phyloP scores from a whole-genome alignment of 441 rosid species.

The Hypseocharis bilobata region DNA sequence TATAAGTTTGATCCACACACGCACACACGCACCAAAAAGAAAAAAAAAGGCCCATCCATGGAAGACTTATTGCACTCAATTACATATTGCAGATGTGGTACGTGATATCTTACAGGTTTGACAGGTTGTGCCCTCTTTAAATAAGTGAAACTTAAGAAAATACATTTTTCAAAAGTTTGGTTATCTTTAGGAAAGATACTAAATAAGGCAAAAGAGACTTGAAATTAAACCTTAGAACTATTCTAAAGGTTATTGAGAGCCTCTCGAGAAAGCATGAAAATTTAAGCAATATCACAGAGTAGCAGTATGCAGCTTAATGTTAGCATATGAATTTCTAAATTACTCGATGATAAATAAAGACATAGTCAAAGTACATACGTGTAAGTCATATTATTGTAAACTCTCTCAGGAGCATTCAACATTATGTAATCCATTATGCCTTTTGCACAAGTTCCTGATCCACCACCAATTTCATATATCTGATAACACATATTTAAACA shows the following conservation, averaged over 20 bases:
- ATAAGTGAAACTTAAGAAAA: neutral
- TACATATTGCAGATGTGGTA: neutral
- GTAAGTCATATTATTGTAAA: conserved; percentile 80
- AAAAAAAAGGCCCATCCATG: neutral
- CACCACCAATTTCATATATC: conserved; percentile 96
- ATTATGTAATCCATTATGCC: conserved; percentile 90
- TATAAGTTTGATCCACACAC: neutral
- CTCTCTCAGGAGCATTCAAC: conserved; percentile 81
- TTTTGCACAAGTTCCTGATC: conserved; percentile 92
- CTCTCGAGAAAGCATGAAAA: neutral
- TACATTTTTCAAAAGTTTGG: neutral
- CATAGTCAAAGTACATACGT: conserved; percentile 43
- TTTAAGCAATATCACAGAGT: neutral
- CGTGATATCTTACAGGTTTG: neutral
- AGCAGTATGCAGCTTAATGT: neutral
- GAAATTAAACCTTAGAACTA: too few relatives aligned
- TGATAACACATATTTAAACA: conserved; percentile 32
- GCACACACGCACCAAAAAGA: too few relatives aligned
- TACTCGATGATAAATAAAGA: conserved; percentile 12
- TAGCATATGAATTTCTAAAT: neutral
- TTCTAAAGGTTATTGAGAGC: too few relatives aligned
- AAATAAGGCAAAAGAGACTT: neutral
- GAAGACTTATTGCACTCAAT: neutral
- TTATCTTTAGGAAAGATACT: neutral
- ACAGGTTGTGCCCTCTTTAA: neutral